Conservation (phyloP, 495 filamentous ascomycete species). For the Penicillium flavigenum region DNA sequence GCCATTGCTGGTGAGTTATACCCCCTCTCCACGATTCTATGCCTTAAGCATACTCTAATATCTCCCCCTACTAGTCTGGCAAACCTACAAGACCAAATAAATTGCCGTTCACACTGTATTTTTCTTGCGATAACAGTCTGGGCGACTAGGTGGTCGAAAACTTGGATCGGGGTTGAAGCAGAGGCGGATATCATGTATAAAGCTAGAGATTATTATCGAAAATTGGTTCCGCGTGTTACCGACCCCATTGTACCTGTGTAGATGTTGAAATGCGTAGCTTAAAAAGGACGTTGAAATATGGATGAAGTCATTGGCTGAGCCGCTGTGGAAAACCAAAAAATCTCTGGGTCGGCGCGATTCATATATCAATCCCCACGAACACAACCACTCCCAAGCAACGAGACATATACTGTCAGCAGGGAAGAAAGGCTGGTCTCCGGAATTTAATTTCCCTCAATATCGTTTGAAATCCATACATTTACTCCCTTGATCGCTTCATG, state of each 20-base stretch:
- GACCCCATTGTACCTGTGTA: slow-evolving; percentile 27
- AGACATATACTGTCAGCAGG: background rate
- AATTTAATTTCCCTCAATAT: slow-evolving; percentile 10
- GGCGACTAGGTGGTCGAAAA: slow-evolving; percentile 23
- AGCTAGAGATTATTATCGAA: slow-evolving; percentile 42
- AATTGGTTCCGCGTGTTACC: slow-evolving; percentile 21
- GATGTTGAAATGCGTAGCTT: slow-evolving; percentile 18
- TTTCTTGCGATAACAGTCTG: slow-evolving; percentile 23
- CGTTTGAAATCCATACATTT: slow-evolving; percentile 10
- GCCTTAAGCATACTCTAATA: slow-evolving; percentile 23
- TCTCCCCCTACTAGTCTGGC: slow-evolving; percentile 65
- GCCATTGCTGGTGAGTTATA: slow-evolving; percentile 71
- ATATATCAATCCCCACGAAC: slow-evolving; percentile 21
- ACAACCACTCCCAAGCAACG: slow-evolving; percentile 21
- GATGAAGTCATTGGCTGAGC: slow-evolving; percentile 54
- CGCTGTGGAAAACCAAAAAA: slow-evolving; percentile 44
- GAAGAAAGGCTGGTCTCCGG: slow-evolving; percentile 3
- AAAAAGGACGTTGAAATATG: slow-evolving; percentile 39
- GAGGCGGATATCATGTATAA: slow-evolving; percentile 44
- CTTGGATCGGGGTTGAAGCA: slow-evolving; percentile 28
- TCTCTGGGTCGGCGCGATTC: slow-evolving; percentile 39
- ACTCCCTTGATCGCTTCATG: slow-evolving; percentile 31
- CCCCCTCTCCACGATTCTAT: background rate
- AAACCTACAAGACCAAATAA: slow-evolving; percentile 71
- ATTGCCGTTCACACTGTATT: slow-evolving; percentile 18